Evolutionary conservation across 2,329 filamentous ascomycete species (phyloP).

Genomic region (Orbilia brochopaga): DNA sequence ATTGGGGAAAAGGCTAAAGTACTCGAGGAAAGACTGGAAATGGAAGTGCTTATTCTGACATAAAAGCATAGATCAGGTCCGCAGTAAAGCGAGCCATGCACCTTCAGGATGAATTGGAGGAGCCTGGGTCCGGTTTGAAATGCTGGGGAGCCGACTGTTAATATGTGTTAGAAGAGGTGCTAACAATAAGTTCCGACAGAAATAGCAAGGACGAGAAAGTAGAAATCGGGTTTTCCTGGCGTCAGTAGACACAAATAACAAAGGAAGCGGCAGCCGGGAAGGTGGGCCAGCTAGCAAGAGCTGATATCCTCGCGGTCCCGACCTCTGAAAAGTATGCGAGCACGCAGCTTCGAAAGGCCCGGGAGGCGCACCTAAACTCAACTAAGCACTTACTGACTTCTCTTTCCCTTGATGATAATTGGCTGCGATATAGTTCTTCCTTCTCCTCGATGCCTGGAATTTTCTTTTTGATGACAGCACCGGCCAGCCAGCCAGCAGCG

Average conservation of each 20-base stretch:
- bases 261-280: conserved; percentile 50
- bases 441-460: conserved; percentile 32
- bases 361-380: conserved; percentile 40
- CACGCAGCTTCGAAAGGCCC: conserved; percentile 12
- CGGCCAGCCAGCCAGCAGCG: conserved; percentile 4
- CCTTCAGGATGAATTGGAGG: conserved; percentile 49
- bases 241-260: conserved; percentile 34
- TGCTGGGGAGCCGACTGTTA: conserved; percentile 49
- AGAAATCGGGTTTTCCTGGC: conserved; percentile 32
- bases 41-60: conserved; percentile 17
- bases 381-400: conserved; percentile 46
- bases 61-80: conserved; percentile 47
- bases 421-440: conserved; percentile 36
- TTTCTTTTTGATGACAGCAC: conserved; percentile 44
- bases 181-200: conserved; percentile 46
- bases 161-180: conserved; percentile 39
- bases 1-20: conserved; percentile 50
- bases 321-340: conserved; percentile 39
- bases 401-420: conserved; percentile 48
- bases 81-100: conserved; percentile 41
- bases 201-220: conserved; percentile 46
- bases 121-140: conserved; percentile 48
- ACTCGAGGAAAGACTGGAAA: conserved; percentile 5
- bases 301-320: conserved; percentile 28
- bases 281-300: conserved; percentile 34